phyloP scores from a whole-genome alignment of 1,284 basidiomycete genomes.

The Coniferiporia sulphurascens region DNA sequence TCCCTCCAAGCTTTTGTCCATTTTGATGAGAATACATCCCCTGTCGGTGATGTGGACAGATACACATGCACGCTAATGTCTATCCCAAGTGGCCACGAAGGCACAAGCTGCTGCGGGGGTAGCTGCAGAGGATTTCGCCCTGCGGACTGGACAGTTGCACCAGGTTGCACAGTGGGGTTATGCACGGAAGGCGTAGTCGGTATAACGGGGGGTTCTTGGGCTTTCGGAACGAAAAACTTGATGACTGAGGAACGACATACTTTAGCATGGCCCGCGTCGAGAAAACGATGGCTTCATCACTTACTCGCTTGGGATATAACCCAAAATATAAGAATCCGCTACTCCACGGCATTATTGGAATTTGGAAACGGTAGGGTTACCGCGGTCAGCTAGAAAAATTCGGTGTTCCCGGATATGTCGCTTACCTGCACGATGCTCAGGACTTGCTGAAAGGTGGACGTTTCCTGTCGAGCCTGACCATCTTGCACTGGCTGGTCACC shows the following conservation, averaged over 20 bases:
- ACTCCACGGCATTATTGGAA: background rate
- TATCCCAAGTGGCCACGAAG: constrained; percentile 56
- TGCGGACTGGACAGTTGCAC: constrained; percentile 23
- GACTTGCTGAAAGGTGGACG: constrained; percentile 5
- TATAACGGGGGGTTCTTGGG: constrained; percentile 23
- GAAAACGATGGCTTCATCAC: background rate
- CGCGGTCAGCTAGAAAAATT: background rate
- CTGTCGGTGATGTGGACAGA: constrained; percentile 60
- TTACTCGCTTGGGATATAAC: constrained; percentile 15
- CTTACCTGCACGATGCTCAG: constrained; percentile 14
- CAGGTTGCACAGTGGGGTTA: constrained; percentile 24
- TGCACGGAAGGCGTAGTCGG: constrained; percentile 28
- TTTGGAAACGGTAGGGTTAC: too few species aligned
- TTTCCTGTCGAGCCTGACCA: constrained; percentile 6
- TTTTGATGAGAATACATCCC: constrained; percentile 52
- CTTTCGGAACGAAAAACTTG: constrained; percentile 39
- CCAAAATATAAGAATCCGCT: constrained; percentile 16
- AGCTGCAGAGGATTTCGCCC: constrained; percentile 39
- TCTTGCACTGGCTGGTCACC: constrained; percentile 1
- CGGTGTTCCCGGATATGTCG: background rate
- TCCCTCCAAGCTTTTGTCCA: constrained; percentile 44
- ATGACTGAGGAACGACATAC: constrained; percentile 30
- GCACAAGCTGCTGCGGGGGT: constrained; percentile 47
- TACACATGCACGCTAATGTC: constrained; percentile 70
- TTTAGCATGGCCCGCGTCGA: background rate